These are phyloP conservation scores for Neofusicoccum laricinum DNA, from an alignment of 2,329 filamentous ascomycete species.

Conservation along the genomic window DNA sequence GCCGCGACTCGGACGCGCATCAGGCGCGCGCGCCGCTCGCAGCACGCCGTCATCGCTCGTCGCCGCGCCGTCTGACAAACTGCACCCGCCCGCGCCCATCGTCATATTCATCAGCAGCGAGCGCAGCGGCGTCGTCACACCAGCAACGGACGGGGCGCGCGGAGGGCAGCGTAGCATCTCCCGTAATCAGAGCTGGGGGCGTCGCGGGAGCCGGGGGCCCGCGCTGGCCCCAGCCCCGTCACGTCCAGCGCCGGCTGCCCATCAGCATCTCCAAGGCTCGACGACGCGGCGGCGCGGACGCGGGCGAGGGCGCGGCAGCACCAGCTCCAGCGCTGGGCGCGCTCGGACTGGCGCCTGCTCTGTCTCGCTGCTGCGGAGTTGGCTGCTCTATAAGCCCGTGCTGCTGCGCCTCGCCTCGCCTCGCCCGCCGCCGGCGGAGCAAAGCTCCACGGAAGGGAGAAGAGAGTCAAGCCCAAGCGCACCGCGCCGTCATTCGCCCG, in stretches of 20 bases:
- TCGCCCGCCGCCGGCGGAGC: not conserved
- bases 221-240: not conserved
- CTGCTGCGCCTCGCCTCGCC: slow-evolving; percentile 7
- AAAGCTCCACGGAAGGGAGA: not conserved
- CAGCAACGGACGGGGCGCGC: slow-evolving; percentile 1
- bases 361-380: not conserved
- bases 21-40: not conserved
- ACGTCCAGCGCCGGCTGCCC: not conserved
- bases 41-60: not conserved
- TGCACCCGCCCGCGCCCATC: not conserved
- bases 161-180: slow-evolving; percentile 8
- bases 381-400: not conserved
- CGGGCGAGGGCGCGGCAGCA: not conserved
- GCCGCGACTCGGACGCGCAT: not conserved
- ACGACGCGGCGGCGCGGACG: not conserved
- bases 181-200: slow-evolving; percentile 9
- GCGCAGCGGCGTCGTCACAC: not conserved
- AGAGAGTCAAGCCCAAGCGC: not conserved
- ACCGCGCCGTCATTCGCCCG: not conserved
- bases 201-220: not conserved
- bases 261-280: not conserved
- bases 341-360: not conserved
- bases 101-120: slow-evolving; percentile 2
- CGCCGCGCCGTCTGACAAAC: not conserved
- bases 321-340: not conserved